Percentiles rank a stretch among this genome's conserved stretches.
Conservation (phyloP, 495 filamentous ascomycete genomes). For the Ramalina intermedia region DNA sequence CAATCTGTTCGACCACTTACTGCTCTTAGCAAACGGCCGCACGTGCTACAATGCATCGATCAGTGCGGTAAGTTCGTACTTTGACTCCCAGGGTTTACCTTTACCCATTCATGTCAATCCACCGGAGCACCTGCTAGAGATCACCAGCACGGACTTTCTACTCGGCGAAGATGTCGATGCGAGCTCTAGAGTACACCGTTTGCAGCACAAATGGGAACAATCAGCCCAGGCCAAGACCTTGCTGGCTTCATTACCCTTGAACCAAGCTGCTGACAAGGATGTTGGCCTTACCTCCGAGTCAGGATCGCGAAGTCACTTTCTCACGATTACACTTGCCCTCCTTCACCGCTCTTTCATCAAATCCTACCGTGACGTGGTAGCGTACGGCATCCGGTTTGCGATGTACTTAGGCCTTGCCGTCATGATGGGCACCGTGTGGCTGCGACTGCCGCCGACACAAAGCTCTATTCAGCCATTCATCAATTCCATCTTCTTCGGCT, state of each 20-base stretch:
- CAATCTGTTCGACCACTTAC: slow-evolving; percentile 61
- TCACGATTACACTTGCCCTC: slow-evolving; percentile 32
- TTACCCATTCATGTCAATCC: slow-evolving; percentile 59
- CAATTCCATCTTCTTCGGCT: slow-evolving; percentile 73
- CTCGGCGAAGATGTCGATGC: slow-evolving; percentile 23
- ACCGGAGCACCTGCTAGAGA: slow-evolving; percentile 61
- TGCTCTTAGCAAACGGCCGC: slow-evolving; percentile 54
- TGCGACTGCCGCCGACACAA: slow-evolving; percentile 50
- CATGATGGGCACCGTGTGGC: slow-evolving; percentile 81
- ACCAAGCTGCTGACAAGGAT: no score
- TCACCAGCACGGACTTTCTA: slow-evolving; percentile 61
- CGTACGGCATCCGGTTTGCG: slow-evolving; percentile 64
- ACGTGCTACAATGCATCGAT: slow-evolving; percentile 56
- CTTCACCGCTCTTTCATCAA: slow-evolving; percentile 66
- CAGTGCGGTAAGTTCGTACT: slow-evolving; percentile 36
- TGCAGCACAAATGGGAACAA: slow-evolving; percentile 4
- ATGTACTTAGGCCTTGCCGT: slow-evolving; percentile 76
- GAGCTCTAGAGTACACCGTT: slow-evolving; percentile 11
- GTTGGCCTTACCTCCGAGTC: no score
- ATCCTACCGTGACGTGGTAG: slow-evolving; percentile 65
- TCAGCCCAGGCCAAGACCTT: neutral
- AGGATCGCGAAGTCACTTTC: neutral
- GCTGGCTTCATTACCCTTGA: neutral
- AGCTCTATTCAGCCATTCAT: slow-evolving; percentile 60
- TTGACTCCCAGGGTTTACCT: slow-evolving; percentile 38